These are phyloP conservation scores for Cercospora citrullina DNA, from an alignment of 2,329 filamentous ascomycete species.

Conservation along the genomic window DNA sequence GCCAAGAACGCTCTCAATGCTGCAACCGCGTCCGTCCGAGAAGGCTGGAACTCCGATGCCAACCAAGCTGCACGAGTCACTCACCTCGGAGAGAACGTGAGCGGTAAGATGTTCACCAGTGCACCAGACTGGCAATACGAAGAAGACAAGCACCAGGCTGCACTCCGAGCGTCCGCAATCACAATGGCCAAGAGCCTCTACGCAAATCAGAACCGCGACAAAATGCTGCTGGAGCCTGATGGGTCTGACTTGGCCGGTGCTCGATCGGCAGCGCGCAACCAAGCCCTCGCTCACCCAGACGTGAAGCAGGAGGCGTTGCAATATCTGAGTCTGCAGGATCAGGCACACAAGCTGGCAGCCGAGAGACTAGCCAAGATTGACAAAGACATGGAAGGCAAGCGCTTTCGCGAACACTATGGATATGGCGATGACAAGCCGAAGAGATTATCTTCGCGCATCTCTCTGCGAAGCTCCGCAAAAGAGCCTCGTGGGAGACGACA, in stretches of 20 bases:
- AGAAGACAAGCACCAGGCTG: constrained; percentile 70
- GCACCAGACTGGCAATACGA: constrained; percentile 69
- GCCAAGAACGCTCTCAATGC: constrained; percentile 70
- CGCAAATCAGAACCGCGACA: constrained; percentile 54
- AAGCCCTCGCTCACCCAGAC: constrained; percentile 44
- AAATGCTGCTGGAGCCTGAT: constrained; percentile 25
- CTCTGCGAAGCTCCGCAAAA: constrained; percentile 45
- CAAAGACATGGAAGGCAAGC: constrained; percentile 62
- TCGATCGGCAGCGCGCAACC: constrained; percentile 32
- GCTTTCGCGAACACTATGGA: constrained; percentile 77
- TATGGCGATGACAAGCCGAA: constrained; percentile 52
- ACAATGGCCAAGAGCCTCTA: constrained; percentile 92
- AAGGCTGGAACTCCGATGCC: constrained; percentile 49
- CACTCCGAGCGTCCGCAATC: constrained; percentile 76
- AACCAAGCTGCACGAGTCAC: constrained; percentile 63
- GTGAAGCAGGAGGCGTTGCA: constrained; percentile 55
- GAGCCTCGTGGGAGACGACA: constrained; percentile 55
- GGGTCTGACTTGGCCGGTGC: constrained; percentile 27
- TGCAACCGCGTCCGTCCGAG: constrained; percentile 65
- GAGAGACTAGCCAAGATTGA: constrained; percentile 80
- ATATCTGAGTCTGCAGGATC: constrained; percentile 72
- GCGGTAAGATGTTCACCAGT: constrained; percentile 70
- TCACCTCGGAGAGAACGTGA: constrained; percentile 66
- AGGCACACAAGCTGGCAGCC: constrained; percentile 81
- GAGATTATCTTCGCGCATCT: constrained; percentile 52